Evolutionary conservation across 805 yeast species (phyloP).

Genomic region (Candida sanyiensis): DNA sequence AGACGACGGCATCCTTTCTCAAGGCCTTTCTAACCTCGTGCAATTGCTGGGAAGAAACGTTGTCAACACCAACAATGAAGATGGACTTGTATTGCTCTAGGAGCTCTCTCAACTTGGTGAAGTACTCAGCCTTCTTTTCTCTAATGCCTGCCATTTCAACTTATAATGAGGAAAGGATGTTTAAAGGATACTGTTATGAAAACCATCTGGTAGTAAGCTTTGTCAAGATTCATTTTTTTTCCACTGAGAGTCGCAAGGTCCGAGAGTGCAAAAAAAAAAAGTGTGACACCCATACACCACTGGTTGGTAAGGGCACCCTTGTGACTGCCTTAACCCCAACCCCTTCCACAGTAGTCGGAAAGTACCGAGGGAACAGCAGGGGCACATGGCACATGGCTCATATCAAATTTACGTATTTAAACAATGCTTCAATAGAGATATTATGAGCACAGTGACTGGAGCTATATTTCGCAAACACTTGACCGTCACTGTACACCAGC

Average conservation of each 20-base stretch:
- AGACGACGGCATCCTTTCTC: conserved; percentile 90
- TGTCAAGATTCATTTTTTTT: conserved; percentile 4
- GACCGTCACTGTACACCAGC: no score
- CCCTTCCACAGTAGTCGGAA: no score
- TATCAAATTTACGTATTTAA: no score
- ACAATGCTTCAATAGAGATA: no score
- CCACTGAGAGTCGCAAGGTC: no score
- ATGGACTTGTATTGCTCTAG: conserved; percentile 96
- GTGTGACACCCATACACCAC: neutral
- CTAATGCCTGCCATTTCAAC: conserved; percentile 99
- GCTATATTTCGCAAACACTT: no score
- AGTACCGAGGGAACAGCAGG: no score
- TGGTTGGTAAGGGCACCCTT: neutral
- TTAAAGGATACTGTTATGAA: conserved; percentile 54
- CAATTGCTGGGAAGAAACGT: conserved; percentile 99
- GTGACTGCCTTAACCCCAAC: no score
- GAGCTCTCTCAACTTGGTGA: conserved; percentile 89
- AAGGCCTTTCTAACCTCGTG: conserved; percentile 98
- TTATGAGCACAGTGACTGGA: no score
- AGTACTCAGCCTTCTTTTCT: conserved; percentile 95
- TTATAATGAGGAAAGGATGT: conserved; percentile 74
- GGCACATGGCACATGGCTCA: no score
- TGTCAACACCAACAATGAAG: conserved; percentile 99
- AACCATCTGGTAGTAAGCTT: neutral
- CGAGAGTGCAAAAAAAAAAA: neutral